Conservation (phyloP, 371 early-diverging fungal genomes). For the Rhizopus delemar region DNA sequence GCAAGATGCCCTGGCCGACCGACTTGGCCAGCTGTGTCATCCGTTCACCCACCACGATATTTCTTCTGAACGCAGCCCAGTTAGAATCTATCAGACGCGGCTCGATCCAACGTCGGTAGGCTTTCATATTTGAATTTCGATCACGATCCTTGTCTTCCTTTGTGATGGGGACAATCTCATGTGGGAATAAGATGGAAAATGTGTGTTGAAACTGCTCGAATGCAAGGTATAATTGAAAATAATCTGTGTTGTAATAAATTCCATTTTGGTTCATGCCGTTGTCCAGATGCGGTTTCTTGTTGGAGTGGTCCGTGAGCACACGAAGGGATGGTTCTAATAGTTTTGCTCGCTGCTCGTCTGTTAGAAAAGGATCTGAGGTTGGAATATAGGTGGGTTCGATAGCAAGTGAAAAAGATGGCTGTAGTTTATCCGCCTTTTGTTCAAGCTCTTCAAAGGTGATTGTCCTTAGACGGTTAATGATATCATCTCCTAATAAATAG, state of each 20-base stretch:
- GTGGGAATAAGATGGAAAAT: slow-evolving; percentile 41
- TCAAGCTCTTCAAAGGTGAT: slow-evolving; percentile 44
- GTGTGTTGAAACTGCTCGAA: slow-evolving; percentile 51
- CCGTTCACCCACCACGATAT: slow-evolving; percentile 52
- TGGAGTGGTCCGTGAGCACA: slow-evolving; percentile 42
- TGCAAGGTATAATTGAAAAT: slow-evolving; percentile 48
- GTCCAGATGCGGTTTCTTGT: slow-evolving; percentile 53
- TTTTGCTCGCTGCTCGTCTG: slow-evolving; percentile 32
- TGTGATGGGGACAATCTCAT: slow-evolving; percentile 21
- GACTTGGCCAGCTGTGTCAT: slow-evolving; percentile 49
- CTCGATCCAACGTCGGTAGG: slow-evolving; percentile 48
- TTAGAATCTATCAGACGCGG: slow-evolving; percentile 45
- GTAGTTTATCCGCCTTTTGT: slow-evolving; percentile 44
- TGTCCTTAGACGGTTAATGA: slow-evolving; percentile 40
- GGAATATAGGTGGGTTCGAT: slow-evolving; percentile 17
- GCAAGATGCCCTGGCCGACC: slow-evolving; percentile 45
- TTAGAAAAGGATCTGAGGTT: slow-evolving; percentile 11
- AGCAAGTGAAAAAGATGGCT: slow-evolving; percentile 36
- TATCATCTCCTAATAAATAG: slow-evolving; percentile 43
- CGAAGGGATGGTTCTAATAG: slow-evolving; percentile 35
- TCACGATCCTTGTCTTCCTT: slow-evolving; percentile 44
- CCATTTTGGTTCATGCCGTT: slow-evolving; percentile 59
- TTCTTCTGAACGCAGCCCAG: slow-evolving; percentile 55
- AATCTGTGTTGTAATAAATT: slow-evolving; percentile 56
- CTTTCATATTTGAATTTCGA: slow-evolving; percentile 50